Evolutionary conservation across 768 basidiomycete genomes (phyloP).

Genomic region (Coprinopsis cinerea): DNA sequence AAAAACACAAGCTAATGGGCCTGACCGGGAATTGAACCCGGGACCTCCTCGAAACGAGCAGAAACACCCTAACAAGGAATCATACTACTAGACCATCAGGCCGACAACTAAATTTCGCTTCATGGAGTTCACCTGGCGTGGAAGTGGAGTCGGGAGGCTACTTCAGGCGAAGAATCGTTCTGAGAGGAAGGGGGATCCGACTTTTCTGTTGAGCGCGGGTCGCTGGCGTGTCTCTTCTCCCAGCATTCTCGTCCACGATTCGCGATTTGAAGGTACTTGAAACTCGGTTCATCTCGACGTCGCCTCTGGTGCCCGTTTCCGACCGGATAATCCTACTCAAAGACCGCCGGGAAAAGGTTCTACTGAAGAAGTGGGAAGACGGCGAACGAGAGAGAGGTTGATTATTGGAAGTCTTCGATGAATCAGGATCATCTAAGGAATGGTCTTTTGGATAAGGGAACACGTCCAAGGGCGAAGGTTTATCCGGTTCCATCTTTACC

Average conservation of each 20-base stretch:
- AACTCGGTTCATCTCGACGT: not conserved
- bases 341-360: constrained; percentile 8
- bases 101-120: not conserved
- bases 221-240: too few species aligned
- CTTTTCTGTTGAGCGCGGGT: not conserved
- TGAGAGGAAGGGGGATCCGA: constrained; percentile 8
- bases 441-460: too few species aligned
- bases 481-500: too few species aligned
- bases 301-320: not conserved
- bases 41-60: not conserved
- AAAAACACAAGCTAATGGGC: not conserved
- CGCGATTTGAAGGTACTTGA: too few species aligned
- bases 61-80: not conserved
- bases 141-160: too few species aligned
- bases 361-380: not conserved
- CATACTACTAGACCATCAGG: constrained; percentile 1
- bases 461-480: too few species aligned
- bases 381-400: not conserved
- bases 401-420: too few species aligned
- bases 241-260: too few species aligned
- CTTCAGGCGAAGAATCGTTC: constrained; percentile 3
- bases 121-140: too few species aligned
- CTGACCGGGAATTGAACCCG: constrained; percentile 8
- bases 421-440: too few species aligned
- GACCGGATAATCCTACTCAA: constrained; percentile 7